These are phyloP conservation scores for Alnus rubra DNA, from an alignment of 306 rosid species.

Conservation along the genomic window DNA sequence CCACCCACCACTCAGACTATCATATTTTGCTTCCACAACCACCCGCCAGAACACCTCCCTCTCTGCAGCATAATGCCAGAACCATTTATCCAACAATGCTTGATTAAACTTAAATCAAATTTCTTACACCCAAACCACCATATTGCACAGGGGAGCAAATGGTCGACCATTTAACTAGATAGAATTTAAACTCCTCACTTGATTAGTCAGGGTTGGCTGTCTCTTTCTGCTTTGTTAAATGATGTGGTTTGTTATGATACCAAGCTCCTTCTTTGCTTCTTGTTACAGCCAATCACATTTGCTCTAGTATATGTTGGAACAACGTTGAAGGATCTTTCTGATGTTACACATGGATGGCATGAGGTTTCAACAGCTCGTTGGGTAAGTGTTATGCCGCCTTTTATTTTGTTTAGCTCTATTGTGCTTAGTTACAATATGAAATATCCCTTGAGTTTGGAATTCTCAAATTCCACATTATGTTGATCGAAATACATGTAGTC, in stretches of 20 bases:
- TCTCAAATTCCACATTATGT: neutral
- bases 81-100: too few relatives aligned
- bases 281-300: conserved; percentile 56
- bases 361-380: conserved; percentile 52
- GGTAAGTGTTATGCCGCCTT: conserved; percentile 36
- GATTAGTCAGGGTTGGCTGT: neutral
- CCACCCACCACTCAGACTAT: too few relatives aligned
- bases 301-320: conserved; percentile 58
- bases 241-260: neutral
- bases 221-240: neutral
- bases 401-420: neutral
- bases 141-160: too few relatives aligned
- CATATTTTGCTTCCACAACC: too few relatives aligned
- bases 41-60: too few relatives aligned
- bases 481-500: neutral
- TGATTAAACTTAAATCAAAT: too few relatives aligned
- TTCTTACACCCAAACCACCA: too few relatives aligned
- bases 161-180: too few relatives aligned
- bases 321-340: conserved; percentile 64
- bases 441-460: neutral
- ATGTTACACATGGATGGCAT: conserved; percentile 58
- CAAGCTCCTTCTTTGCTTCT: conserved; percentile 19
- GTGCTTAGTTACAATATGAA: neutral
- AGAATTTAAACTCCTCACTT: too few relatives aligned
- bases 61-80: too few relatives aligned